phyloP scores from a whole-genome alignment of 352 stramenopile genomes.

The Pythium periplocum region DNA sequence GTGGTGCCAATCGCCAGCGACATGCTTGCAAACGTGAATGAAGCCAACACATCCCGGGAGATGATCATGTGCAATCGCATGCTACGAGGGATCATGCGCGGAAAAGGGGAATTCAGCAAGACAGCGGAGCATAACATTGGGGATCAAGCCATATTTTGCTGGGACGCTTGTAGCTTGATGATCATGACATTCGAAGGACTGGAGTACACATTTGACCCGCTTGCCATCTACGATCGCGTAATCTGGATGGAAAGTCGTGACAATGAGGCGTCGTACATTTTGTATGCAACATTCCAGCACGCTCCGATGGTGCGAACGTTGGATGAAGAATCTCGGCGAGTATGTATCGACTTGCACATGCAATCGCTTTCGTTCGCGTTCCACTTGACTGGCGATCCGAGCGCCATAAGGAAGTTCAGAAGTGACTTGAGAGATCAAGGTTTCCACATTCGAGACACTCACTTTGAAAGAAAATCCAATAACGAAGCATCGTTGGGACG shows the following conservation, averaged over 20 bases:
- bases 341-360: conserved; percentile 16
- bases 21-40: too few species aligned
- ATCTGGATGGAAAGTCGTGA: conserved; percentile 12
- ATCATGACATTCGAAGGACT: too few species aligned
- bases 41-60: not conserved
- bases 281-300: conserved; percentile 11
- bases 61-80: conserved; percentile 1
- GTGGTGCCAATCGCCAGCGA: too few species aligned
- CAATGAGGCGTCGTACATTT: conserved; percentile 4
- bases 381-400: not conserved
- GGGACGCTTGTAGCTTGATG: too few species aligned
- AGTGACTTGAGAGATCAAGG: conserved; percentile 10
- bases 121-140: too few species aligned
- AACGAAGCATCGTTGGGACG: too few species aligned
- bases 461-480: not conserved
- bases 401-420: conserved; percentile 1
- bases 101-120: too few species aligned
- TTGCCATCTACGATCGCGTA: conserved; percentile 5
- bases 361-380: conserved; percentile 19
- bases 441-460: conserved; percentile 15
- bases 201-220: conserved; percentile 10
- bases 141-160: too few species aligned
- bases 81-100: not conserved
- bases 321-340: conserved; percentile 2
- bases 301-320: conserved; percentile 10